phyloP scores from a whole-genome alignment of 352 stramenopile genomes.

The Paralagenidium karlingii region DNA sequence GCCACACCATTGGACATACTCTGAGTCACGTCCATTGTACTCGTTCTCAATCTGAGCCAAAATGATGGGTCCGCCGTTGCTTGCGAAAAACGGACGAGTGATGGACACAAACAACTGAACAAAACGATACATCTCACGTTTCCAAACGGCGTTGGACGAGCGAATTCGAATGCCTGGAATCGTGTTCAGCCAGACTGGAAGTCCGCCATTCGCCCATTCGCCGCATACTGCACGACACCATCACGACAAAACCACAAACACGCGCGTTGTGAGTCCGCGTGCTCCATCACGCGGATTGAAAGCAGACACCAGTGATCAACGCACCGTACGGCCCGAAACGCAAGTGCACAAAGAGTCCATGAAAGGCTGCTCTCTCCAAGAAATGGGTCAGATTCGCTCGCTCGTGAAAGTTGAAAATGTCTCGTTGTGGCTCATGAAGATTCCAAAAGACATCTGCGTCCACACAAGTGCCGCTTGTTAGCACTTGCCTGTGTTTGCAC shows the following conservation, averaged over 20 bases:
- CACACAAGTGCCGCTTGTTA: too few species aligned
- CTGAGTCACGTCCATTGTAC: constrained; percentile 28
- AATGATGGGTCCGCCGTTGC: constrained; percentile 52
- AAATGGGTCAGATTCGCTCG: constrained; percentile 45
- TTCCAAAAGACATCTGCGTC: constrained; percentile 62
- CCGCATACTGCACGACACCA: constrained; percentile 17
- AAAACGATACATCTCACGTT: constrained; percentile 47
- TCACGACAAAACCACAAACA: not conserved
- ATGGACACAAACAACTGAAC: constrained; percentile 45
- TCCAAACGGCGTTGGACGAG: constrained; percentile 25
- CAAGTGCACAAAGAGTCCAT: constrained; percentile 56
- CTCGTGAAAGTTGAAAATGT: constrained; percentile 32
- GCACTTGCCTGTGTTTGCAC: too few species aligned
- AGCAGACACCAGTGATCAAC: not conserved
- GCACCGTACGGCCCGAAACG: constrained; percentile 40
- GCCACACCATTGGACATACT: constrained; percentile 43
- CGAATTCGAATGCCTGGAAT: constrained; percentile 34
- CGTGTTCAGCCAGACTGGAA: constrained; percentile 45
- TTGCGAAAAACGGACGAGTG: constrained; percentile 44
- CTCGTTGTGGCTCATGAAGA: constrained; percentile 38
- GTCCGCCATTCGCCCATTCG: constrained; percentile 50
- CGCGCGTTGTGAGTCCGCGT: too few species aligned
- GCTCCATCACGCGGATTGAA: too few species aligned
- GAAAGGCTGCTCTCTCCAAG: constrained; percentile 31
- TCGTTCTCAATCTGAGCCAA: constrained; percentile 66